Evolutionary conservation across 805 yeast genomes (phyloP).

Genomic region (Suhomyces kilbournensis): DNA sequence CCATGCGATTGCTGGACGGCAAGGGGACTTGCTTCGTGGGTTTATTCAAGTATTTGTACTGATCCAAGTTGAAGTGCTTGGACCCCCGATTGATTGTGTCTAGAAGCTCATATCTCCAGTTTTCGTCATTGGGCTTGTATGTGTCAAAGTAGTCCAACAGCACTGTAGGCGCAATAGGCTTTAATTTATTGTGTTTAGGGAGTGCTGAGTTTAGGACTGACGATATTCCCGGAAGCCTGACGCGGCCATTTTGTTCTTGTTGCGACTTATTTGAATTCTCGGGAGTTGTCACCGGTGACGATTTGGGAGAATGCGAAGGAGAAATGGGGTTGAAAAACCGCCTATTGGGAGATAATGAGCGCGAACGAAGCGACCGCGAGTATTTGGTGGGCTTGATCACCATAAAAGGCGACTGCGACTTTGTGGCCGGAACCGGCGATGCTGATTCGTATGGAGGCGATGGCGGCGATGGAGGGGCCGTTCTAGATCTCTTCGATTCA

Average conservation of each 20-base stretch:
- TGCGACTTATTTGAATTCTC: constrained; percentile 2
- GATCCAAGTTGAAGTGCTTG: constrained; percentile 24
- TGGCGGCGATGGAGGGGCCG: constrained; percentile 46
- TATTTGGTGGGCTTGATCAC: constrained; percentile 8
- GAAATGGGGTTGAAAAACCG: constrained; percentile 15
- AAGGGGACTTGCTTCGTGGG: background rate
- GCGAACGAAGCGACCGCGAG: constrained; percentile 9
- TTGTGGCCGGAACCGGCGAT: background rate
- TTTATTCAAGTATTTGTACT: constrained; percentile 27
- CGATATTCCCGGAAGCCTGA: constrained; percentile 34
- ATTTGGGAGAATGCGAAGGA: constrained; percentile 18
- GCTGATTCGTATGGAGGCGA: constrained; percentile 12
- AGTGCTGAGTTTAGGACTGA: constrained; percentile 26
- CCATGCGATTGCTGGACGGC: background rate
- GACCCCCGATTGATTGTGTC: constrained; percentile 29
- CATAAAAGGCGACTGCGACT: background rate
- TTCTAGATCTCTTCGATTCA: constrained; percentile 35
- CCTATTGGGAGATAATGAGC: constrained; percentile 13
- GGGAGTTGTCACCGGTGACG: constrained; percentile 17
- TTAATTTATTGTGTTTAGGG: constrained; percentile 19
- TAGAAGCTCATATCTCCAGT: constrained; percentile 41
- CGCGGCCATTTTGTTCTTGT: constrained; percentile 1
- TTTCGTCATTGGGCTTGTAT: constrained; percentile 43
- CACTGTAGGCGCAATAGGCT: constrained; percentile 40
- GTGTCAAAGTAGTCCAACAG: constrained; percentile 45